A percentile compares a stretch with the other conserved stretches of the same genome.
Conservation (phyloP, 352 stramenopile species). For the Phytophthora constricta region DNA sequence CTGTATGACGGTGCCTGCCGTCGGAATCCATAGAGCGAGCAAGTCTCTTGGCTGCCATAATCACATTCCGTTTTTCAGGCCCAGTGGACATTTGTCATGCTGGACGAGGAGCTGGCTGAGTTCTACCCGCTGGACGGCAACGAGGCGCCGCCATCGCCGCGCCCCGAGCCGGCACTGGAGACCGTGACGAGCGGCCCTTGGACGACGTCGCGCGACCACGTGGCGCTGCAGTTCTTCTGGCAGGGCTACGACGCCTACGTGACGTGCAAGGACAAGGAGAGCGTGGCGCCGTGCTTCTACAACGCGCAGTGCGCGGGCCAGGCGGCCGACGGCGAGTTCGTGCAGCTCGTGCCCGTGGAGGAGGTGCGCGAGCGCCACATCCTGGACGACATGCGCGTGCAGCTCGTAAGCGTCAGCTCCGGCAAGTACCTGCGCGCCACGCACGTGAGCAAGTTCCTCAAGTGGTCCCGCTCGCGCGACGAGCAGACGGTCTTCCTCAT, state of each 20-base stretch:
- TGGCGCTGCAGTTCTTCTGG: constrained; percentile 74
- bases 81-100: too few species aligned
- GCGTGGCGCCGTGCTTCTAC: constrained; percentile 63
- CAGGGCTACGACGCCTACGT: constrained; percentile 73
- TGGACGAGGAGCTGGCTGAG: constrained; percentile 34
- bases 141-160: constrained; percentile 6
- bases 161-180: constrained; percentile 16
- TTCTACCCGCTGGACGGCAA: constrained; percentile 38
- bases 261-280: constrained; percentile 53
- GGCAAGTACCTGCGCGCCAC: constrained; percentile 68
- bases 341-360: constrained; percentile 61
- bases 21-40: neutral
- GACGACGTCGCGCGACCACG: constrained; percentile 57
- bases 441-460: constrained; percentile 71
- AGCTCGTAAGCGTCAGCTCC: constrained; percentile 54
- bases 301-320: constrained; percentile 52
- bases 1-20: neutral
- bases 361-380: constrained; percentile 63
- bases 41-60: neutral
- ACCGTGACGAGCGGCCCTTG: constrained; percentile 23
- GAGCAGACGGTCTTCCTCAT: constrained; percentile 72
- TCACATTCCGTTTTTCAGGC: constrained; percentile 3
- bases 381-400: constrained; percentile 65
- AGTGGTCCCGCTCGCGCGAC: constrained; percentile 62
- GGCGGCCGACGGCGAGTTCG: constrained; percentile 51